phyloP scores from a whole-genome alignment of 495 filamentous ascomycete genomes.

The Letharia lupina region DNA sequence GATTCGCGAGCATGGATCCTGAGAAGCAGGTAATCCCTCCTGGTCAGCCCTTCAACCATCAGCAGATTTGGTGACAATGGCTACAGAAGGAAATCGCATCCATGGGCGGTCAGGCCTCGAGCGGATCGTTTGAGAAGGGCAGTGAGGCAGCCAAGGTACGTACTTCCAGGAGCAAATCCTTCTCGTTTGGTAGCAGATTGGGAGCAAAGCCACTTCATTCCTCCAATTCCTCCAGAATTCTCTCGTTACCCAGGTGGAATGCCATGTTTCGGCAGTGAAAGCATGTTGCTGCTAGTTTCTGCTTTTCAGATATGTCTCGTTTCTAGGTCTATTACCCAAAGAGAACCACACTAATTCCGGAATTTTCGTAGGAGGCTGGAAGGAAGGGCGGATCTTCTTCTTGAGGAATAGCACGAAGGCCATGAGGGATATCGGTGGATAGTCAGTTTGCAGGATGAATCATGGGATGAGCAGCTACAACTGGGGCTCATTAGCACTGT shows the following conservation, averaged over 20 bases:
- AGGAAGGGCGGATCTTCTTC: slow-evolving; percentile 35
- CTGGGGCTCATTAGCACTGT: background rate
- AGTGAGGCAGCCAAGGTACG: slow-evolving; percentile 32
- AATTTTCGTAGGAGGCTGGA: slow-evolving; percentile 32
- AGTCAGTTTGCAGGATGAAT: background rate
- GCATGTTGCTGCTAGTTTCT: too few species aligned
- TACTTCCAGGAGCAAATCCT: too few species aligned
- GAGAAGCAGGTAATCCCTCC: slow-evolving; percentile 40
- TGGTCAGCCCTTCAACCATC: background rate
- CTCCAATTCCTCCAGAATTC: too few species aligned
- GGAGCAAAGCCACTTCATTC: too few species aligned
- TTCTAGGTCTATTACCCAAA: too few species aligned
- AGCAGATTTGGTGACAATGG: background rate
- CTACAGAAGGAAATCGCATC: slow-evolving; percentile 40
- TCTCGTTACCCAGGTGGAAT: too few species aligned
- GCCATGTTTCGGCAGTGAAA: too few species aligned
- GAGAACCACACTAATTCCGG: too few species aligned
- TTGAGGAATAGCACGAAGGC: background rate
- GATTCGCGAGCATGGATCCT: slow-evolving; percentile 34
- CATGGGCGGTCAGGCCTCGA: slow-evolving; percentile 45
- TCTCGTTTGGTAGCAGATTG: too few species aligned
- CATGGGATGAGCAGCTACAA: background rate
- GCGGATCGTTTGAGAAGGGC: slow-evolving; percentile 42
- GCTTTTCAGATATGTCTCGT: too few species aligned
- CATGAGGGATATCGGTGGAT: background rate